Evolutionary conservation across 305 asterid species (phyloP).

Genomic region (Fraxinus greggii): DNA sequence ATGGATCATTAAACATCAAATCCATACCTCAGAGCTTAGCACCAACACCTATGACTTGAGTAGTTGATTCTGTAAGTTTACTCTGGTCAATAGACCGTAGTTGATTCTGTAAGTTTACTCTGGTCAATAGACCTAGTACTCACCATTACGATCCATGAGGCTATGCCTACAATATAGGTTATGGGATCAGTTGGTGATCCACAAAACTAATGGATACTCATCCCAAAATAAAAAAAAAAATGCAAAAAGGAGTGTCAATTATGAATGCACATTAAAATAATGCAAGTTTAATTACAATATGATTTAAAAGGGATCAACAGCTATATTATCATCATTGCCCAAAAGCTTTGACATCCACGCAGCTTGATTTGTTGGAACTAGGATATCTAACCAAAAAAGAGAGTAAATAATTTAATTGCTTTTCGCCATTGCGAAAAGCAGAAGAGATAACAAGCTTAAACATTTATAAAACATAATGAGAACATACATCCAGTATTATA

Average conservation of each 20-base stretch:
- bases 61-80: neutral
- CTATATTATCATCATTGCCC: neutral
- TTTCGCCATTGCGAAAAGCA: neutral
- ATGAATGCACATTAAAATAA: neutral
- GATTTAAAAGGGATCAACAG: neutral
- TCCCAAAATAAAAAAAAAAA: neutral
- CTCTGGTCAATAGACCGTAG: neutral
- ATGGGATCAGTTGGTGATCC: neutral
- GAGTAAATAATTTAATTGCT: neutral
- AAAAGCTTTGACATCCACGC: neutral
- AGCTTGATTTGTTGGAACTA: neutral
- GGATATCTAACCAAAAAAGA: neutral
- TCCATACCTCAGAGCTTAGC: conserved; percentile 2
- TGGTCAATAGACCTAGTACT: neutral
- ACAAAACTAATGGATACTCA: neutral
- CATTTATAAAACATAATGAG: neutral
- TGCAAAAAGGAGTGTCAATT: neutral
- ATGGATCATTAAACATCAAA: neutral
- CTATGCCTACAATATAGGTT: neutral
- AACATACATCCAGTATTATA: neutral
- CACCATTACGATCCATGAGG: neutral
- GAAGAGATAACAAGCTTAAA: neutral
- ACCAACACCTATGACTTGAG: neutral
- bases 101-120: neutral
- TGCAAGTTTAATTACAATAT: neutral